Percentiles rank a stretch among this genome's conserved stretches.
These are phyloP conservation scores for Tricholoma furcatifolium DNA, from an alignment of 768 basidiomycete genomes.

Conservation along the genomic window DNA sequence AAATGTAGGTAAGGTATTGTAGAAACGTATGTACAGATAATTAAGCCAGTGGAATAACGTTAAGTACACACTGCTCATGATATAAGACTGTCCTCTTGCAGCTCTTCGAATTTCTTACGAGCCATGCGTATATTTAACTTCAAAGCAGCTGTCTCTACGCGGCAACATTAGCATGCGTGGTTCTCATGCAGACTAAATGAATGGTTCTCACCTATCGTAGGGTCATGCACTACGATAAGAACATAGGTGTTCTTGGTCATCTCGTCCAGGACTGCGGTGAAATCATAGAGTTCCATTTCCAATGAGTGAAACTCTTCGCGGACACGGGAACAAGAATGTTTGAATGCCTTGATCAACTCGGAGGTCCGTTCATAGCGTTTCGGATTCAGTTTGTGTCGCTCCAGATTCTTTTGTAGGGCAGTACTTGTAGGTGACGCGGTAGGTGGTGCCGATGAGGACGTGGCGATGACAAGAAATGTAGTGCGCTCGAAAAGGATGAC, in stretches of 20 bases:
- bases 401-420: slow-evolving; percentile 25
- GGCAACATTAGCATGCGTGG: not conserved
- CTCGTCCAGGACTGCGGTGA: slow-evolving; percentile 88
- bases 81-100: slow-evolving; percentile 70
- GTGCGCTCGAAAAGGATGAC: slow-evolving; percentile 96
- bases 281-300: slow-evolving; percentile 83
- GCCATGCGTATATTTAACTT: slow-evolving; percentile 87
- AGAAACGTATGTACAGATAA: slow-evolving; percentile 9
- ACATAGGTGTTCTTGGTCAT: slow-evolving; percentile 94
- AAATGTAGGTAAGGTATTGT: not conserved
- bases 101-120: slow-evolving; percentile 83
- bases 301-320: slow-evolving; percentile 84
- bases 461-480: slow-evolving; percentile 96
- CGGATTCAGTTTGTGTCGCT: slow-evolving; percentile 51
- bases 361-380: slow-evolving; percentile 85
- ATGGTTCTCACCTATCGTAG: slow-evolving; percentile 67
- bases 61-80: slow-evolving; percentile 20
- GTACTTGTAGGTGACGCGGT: slow-evolving; percentile 28
- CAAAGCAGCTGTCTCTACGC: slow-evolving; percentile 82
- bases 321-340: slow-evolving; percentile 83
- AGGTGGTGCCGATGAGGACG: slow-evolving; percentile 44
- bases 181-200: not conserved
- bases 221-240: slow-evolving; percentile 85
- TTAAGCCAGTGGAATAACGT: not conserved
- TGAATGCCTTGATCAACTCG: slow-evolving; percentile 95